A percentile compares a stretch with the other conserved stretches of the same genome.
These are phyloP conservation scores for Wickerhamomyces subpelliculosus DNA, from an alignment of 805 yeast species.

Conservation along the genomic window DNA sequence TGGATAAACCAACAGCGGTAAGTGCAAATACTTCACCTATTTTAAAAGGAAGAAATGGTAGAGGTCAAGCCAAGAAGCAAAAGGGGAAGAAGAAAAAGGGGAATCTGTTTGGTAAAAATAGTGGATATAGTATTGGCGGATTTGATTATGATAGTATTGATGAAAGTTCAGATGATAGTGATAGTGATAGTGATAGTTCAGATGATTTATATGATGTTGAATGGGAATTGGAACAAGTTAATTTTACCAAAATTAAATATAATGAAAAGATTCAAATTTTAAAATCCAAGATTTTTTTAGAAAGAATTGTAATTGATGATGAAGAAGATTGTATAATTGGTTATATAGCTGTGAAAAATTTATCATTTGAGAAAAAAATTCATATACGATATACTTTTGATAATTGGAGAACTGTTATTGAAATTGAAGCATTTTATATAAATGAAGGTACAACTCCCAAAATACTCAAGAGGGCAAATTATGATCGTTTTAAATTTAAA, in stretches of 20 bases:
- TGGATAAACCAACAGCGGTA: slow-evolving; percentile 73
- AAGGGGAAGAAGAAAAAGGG: too few relatives aligned
- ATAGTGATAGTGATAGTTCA: slow-evolving; percentile 8
- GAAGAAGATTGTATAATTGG: slow-evolving; percentile 61
- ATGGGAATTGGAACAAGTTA: slow-evolving; percentile 39
- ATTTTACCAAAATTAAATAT: slow-evolving; percentile 40
- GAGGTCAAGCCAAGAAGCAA: too few relatives aligned
- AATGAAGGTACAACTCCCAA: slow-evolving; percentile 42
- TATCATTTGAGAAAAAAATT: slow-evolving; percentile 62
- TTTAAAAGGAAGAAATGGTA: slow-evolving; percentile 18
- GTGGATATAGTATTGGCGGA: slow-evolving; percentile 1
- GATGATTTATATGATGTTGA: slow-evolving; percentile 1
- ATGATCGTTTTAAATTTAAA: slow-evolving; percentile 68
- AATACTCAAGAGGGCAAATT: slow-evolving; percentile 39
- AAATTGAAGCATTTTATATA: slow-evolving; percentile 55
- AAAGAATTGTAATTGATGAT: slow-evolving; percentile 49
- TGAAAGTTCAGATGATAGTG: slow-evolving; percentile 14
- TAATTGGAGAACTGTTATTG: slow-evolving; percentile 70
- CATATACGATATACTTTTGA: slow-evolving; percentile 70
- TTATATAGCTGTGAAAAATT: slow-evolving; percentile 69
- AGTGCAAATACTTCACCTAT: slow-evolving; percentile 60
- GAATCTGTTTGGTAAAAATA: slow-evolving; percentile 24
- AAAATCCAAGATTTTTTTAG: slow-evolving; percentile 46
- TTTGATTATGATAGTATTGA: slow-evolving; percentile 7
- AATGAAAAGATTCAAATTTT: slow-evolving; percentile 33